A percentile compares a stretch with the other conserved stretches of the same genome.
These are phyloP conservation scores for Mortierella sp. DNA, from an alignment of 371 early-diverging fungal genomes.

Conservation along the genomic window DNA sequence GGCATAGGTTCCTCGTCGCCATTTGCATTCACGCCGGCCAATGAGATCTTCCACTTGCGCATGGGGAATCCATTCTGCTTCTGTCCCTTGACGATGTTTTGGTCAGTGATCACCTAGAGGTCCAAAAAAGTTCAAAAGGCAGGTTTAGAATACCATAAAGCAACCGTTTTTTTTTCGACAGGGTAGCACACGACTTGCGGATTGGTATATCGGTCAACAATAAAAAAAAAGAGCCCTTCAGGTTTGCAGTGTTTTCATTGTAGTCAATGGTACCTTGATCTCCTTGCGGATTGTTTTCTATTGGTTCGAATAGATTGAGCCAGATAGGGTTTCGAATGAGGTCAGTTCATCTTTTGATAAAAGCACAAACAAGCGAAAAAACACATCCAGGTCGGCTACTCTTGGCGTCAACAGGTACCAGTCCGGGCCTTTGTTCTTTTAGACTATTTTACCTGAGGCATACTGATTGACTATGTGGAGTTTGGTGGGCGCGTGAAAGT, in stretches of 20 bases:
- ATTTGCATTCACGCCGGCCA: constrained; percentile 64
- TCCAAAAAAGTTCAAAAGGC: not conserved
- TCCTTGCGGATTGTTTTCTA: constrained; percentile 42
- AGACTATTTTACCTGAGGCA: constrained; percentile 16
- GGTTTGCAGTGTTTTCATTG: not conserved
- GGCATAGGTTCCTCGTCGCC: constrained; percentile 67
- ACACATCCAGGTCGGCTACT: not conserved
- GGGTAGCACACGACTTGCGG: not conserved
- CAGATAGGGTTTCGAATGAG: constrained; percentile 6
- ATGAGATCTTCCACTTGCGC: constrained; percentile 71
- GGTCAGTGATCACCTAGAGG: constrained; percentile 51
- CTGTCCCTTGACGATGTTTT: constrained; percentile 57
- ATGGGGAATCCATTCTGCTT: constrained; percentile 65
- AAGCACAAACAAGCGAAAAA: not conserved
- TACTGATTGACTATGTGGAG: constrained; percentile 8
- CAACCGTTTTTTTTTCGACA: not conserved
- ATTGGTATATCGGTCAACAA: too few species aligned
- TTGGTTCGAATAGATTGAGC: not conserved
- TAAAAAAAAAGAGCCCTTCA: not conserved
- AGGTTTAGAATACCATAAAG: not conserved
- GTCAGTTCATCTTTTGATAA: not conserved
- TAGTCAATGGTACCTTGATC: constrained; percentile 39
- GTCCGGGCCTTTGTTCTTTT: not conserved
- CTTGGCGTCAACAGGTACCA: not conserved
- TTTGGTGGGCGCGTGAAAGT: not conserved